Conservation (phyloP, 2,329 filamentous ascomycete species). For the Penicillium sclerotiorum region DNA sequence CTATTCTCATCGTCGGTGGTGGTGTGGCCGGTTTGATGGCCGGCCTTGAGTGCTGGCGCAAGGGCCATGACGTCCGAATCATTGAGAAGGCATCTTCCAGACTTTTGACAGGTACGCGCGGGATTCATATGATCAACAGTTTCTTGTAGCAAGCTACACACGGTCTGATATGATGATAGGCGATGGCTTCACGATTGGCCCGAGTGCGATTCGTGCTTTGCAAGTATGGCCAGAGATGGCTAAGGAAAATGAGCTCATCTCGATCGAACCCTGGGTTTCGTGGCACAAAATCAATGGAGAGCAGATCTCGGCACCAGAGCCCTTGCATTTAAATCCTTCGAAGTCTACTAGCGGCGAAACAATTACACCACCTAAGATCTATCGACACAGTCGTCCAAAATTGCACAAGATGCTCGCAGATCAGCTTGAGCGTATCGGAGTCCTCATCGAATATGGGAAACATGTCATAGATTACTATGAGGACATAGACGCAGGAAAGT, state of each 20-base stretch:
- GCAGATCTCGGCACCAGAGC: conserved; percentile 16
- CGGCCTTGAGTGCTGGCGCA: conserved; percentile 31
- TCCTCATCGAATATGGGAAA: conserved; percentile 21
- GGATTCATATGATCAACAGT: not conserved
- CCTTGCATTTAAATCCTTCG: conserved; percentile 4
- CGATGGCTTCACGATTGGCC: conserved; percentile 24
- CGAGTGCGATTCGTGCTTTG: conserved; percentile 16
- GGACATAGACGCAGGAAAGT: conserved; percentile 1
- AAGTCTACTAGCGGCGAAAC: not conserved
- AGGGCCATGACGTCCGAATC: conserved; percentile 32
- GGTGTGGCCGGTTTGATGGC: conserved; percentile 31
- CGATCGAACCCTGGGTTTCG: conserved; percentile 7
- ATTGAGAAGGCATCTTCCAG: conserved; percentile 21
- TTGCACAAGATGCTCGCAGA: conserved; percentile 19
- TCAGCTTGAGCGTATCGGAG: conserved; percentile 20
- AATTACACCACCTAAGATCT: too few relatives aligned
- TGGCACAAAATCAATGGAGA: conserved; percentile 27
- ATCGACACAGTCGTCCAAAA: too few relatives aligned
- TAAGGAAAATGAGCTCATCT: conserved; percentile 15
- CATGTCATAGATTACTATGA: conserved; percentile 18
- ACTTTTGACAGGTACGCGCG: not conserved
- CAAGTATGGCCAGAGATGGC: conserved; percentile 22
- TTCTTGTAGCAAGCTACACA: not conserved
- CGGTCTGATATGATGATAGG: conserved; percentile 13
- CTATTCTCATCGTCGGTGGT: conserved; percentile 29